Base-by-base conservation (phyloP, 495 filamentous ascomycete genomes). In the Penicillium paxilli region DNA sequence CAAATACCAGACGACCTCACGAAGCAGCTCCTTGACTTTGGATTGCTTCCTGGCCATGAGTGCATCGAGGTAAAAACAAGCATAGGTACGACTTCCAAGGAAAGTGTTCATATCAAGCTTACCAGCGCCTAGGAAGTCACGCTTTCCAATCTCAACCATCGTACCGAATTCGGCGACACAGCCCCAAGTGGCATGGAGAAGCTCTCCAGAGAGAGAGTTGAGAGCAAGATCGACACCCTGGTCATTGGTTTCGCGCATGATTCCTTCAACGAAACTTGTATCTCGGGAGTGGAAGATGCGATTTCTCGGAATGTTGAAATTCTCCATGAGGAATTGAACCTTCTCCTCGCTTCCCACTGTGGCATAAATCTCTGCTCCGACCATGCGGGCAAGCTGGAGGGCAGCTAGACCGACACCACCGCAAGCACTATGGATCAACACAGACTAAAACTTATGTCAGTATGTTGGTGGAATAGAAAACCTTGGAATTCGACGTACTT, bases 291-390 rank as follows among this genome's bases (percentile, higher is more conserved):
- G 33, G 28, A 75, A 62, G 17, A 75, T 70, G 5, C 54, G 60
- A 14, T 64, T 50, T 16, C 42, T 28, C 0, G 65, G 52, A 30
- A 75, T 60, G 10, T 53, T 52, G 35, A 50, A 68, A 12, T 21
- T 49, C n/a, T 62, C 47, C 3, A 55, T 42, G 1, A 84, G 59
- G 22, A 74, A 70, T 0, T 65, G 14, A 0, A 66, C 53, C 58
- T 84, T 80, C 24, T 73, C 67, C 0, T 68, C 48, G 1, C 54
- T 72, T 1, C 84, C 76, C 1, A 85, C 66, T 9, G 65, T 70
- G 1, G 64, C 54, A 54, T 61, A 75, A 8, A 76, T 66, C 20
- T 65, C 51, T 1, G 69, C 72, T 12, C 66, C 68, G 16, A 69
- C 47, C 32, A 58, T 46, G 25, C 60, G 60, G 4, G 69, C 66